A percentile compares a stretch with the other conserved stretches of the same genome.
Evolutionary conservation across 495 filamentous ascomycete genomes (phyloP).

Genomic region (Immersiella caudata): DNA sequence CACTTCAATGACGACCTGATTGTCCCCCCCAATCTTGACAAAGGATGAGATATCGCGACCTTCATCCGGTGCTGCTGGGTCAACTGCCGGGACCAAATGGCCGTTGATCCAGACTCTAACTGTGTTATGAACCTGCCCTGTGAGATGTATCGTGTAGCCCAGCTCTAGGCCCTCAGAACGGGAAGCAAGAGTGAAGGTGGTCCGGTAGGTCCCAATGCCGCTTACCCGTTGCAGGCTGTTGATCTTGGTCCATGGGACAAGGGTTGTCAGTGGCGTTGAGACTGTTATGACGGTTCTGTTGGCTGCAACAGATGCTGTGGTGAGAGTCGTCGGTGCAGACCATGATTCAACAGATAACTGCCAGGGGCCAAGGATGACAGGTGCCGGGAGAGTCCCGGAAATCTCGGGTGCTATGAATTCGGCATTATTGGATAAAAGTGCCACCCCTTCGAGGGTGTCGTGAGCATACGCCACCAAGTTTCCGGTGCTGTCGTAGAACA

Average conservation of each 20-base stretch:
- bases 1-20: constrained; percentile 28
- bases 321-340: constrained; percentile 40
- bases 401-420: constrained; percentile 19
- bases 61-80: constrained; percentile 25
- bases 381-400: constrained; percentile 3
- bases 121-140: constrained; percentile 40
- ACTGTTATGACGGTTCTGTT: constrained; percentile 37
- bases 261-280: constrained; percentile 33
- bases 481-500: constrained; percentile 22
- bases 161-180: constrained; percentile 10
- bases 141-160: constrained; percentile 31
- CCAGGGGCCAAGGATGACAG: constrained; percentile 44
- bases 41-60: constrained; percentile 31
- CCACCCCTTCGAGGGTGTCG: constrained; percentile 11
- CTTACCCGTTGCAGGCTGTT: constrained; percentile 45
- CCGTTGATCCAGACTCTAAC: constrained; percentile 36
- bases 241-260: constrained; percentile 47
- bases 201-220: constrained; percentile 53
- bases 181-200: constrained; percentile 42
- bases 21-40: constrained; percentile 25
- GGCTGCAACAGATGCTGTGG: constrained; percentile 22
- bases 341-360: constrained; percentile 46
- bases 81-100: constrained; percentile 28
- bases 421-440: constrained; percentile 36
- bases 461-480: constrained; percentile 9